These are phyloP conservation scores for Myxozyma nipponensis DNA, from an alignment of 805 yeast species.

Conservation along the genomic window DNA sequence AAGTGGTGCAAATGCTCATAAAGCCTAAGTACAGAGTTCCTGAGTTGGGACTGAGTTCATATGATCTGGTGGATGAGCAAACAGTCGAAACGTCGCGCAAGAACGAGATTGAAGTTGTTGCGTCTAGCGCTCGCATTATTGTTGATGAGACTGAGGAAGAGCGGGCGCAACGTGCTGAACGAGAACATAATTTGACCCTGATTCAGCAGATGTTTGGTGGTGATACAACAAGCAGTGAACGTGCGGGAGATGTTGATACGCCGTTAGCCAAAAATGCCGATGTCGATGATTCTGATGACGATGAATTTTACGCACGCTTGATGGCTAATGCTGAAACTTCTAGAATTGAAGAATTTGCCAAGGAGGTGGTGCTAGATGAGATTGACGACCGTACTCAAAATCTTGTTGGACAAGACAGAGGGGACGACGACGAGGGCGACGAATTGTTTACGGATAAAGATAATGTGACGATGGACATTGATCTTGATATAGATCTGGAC, in stretches of 20 bases:
- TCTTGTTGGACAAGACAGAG: not conserved
- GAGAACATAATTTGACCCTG: conserved; percentile 13
- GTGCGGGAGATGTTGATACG: not conserved
- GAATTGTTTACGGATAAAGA: not conserved
- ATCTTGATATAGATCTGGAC: not conserved
- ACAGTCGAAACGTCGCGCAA: not conserved
- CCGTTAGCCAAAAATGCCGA: conserved; percentile 9
- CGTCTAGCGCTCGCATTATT: not conserved
- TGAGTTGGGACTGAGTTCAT: not conserved
- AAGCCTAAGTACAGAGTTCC: not conserved
- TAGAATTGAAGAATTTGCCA: not conserved
- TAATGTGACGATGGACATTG: not conserved
- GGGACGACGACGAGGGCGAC: not conserved
- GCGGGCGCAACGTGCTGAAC: conserved; percentile 10
- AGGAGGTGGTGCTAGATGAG: not conserved
- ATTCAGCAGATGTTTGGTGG: conserved; percentile 12
- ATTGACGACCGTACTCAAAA: not conserved
- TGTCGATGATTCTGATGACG: conserved; percentile 41
- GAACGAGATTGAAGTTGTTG: not conserved
- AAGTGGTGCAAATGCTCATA: conserved; percentile 15
- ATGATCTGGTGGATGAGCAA: not conserved
- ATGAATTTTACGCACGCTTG: not conserved
- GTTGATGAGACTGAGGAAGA: conserved; percentile 13
- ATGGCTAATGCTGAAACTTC: not conserved
- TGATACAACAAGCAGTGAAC: not conserved